Conservation (phyloP, 129 eudicot species). For the Saposhnikovia divaricata region DNA sequence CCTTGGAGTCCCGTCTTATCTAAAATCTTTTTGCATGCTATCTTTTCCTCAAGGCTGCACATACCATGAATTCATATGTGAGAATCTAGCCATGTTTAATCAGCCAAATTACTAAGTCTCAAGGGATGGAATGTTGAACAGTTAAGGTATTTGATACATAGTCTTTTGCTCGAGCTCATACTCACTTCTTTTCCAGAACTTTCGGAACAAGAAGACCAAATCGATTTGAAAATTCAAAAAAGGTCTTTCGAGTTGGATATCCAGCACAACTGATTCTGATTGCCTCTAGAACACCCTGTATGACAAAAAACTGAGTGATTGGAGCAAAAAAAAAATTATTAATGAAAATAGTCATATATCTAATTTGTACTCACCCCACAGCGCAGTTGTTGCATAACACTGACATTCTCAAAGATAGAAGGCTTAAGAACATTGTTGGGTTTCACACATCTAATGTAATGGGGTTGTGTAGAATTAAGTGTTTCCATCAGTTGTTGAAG, state of each 20-base stretch:
- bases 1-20: slow-evolving; percentile 64
- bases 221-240: slow-evolving; percentile 70
- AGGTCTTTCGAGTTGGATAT: slow-evolving; percentile 86
- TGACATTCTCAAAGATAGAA: slow-evolving; percentile 79
- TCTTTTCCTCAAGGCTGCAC: slow-evolving; percentile 54
- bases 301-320: neutral
- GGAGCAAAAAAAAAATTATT: slow-evolving; percentile 8
- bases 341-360: neutral
- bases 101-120: neutral
- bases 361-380: slow-evolving; percentile 85
- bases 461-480: slow-evolving; percentile 83
- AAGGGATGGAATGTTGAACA: neutral
- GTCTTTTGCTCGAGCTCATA: slow-evolving; percentile 8
- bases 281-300: slow-evolving; percentile 98
- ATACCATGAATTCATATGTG: slow-evolving; percentile 11
- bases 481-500: slow-evolving; percentile 93
- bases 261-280: slow-evolving; percentile 99
- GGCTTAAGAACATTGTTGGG: slow-evolving; percentile 94
- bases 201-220: slow-evolving; percentile 89
- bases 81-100: slow-evolving; percentile 7
- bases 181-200: slow-evolving; percentile 65
- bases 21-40: slow-evolving; percentile 72
- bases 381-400: slow-evolving; percentile 82
- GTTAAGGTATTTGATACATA: neutral
- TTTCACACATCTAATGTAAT: slow-evolving; percentile 95